Conservation (phyloP, 164 flowering plant genomes). For the Malania oleifera region DNA sequence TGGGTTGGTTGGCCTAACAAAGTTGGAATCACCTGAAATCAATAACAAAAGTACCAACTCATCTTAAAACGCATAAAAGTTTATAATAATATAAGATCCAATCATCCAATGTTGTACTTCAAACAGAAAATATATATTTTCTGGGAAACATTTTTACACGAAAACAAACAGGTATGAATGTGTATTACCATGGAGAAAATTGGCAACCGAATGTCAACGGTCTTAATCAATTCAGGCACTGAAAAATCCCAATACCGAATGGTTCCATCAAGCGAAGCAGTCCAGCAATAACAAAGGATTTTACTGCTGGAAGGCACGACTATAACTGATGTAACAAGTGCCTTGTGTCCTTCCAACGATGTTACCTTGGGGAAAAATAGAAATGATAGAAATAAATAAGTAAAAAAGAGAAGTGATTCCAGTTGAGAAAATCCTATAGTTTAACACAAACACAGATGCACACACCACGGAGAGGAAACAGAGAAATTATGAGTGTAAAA, state of each 20-base stretch:
- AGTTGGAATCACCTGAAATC: constrained; percentile 75
- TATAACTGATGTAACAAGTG: constrained; percentile 63
- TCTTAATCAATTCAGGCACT: constrained; percentile 64
- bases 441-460: not conserved
- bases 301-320: constrained; percentile 54
- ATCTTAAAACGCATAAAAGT: not conserved
- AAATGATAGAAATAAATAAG: not conserved
- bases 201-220: constrained; percentile 48
- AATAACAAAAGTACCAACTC: not conserved
- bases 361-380: constrained; percentile 33
- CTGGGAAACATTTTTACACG: not conserved
- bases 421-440: not conserved
- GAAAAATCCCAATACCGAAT: constrained; percentile 91
- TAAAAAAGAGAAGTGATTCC: not conserved
- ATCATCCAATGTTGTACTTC: too few relatives aligned
- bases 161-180: not conserved
- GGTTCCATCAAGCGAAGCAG: constrained; percentile 86
- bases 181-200: constrained; percentile 73
- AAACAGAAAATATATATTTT: not conserved
- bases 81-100: not conserved
- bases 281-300: constrained; percentile 74
- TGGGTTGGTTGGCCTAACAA: constrained; percentile 23
- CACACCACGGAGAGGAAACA: not conserved
- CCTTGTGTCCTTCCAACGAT: constrained; percentile 79
- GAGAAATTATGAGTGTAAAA: not conserved